Evolutionary conservation across 2,329 filamentous ascomycete genomes (phyloP).

Genomic region (Clonostachys rosea): DNA sequence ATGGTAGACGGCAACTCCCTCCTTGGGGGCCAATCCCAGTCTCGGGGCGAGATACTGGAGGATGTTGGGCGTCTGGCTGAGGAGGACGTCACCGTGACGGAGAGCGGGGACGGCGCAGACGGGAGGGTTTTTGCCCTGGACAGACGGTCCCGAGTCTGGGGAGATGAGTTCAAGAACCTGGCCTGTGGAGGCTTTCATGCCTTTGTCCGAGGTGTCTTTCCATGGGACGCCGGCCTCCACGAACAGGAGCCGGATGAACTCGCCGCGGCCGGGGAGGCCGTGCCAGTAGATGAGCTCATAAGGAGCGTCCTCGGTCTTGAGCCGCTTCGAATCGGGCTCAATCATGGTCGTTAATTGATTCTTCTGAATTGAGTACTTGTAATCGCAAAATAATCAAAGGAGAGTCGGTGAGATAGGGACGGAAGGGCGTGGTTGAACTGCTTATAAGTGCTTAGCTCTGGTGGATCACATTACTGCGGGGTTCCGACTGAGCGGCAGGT

Average conservation of each 20-base stretch:
- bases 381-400: too few relatives aligned
- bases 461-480: too few relatives aligned
- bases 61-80: constrained; percentile 71
- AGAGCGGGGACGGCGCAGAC: constrained; percentile 64
- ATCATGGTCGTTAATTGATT: constrained; percentile 2
- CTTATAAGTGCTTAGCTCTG: too few relatives aligned
- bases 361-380: too few relatives aligned
- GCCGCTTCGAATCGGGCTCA: constrained; percentile 15
- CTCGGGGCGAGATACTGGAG: constrained; percentile 62
- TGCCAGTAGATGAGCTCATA: constrained; percentile 73
- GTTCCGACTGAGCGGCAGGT: too few relatives aligned
- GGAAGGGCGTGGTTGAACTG: too few relatives aligned
- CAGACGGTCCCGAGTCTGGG: constrained; percentile 38
- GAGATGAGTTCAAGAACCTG: constrained; percentile 42
- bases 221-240: constrained; percentile 65
- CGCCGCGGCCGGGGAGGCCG: constrained; percentile 66
- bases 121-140: constrained; percentile 50
- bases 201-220: constrained; percentile 40
- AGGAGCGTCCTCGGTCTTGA: constrained; percentile 29
- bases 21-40: constrained; percentile 47
- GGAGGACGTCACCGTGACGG: constrained; percentile 52
- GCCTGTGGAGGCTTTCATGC: constrained; percentile 41
- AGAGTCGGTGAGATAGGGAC: too few relatives aligned
- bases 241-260: constrained; percentile 67
- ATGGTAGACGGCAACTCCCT: constrained; percentile 40